Percentiles rank a stretch among this genome's conserved stretches.
Conservation (phyloP, 2,329 filamentous ascomycete species). For the Trichoderma aggressivum region DNA sequence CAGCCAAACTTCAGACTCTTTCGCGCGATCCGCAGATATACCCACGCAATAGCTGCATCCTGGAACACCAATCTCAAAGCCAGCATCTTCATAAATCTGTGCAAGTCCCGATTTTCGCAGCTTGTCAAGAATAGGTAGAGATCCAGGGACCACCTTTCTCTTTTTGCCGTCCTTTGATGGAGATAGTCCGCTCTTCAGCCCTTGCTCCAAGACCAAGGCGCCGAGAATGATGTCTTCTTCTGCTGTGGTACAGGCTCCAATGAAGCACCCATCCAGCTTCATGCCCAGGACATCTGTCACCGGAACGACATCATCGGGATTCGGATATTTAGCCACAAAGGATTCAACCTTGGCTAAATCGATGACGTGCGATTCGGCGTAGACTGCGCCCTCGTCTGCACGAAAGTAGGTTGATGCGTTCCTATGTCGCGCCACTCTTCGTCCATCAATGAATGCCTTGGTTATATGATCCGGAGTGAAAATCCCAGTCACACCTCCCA, state of each 20-base stretch:
- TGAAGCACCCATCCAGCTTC: conserved; percentile 41
- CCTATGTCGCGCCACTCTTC: conserved; percentile 32
- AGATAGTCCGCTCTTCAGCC: conserved; percentile 31
- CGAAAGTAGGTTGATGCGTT: conserved; percentile 34
- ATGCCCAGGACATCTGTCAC: conserved; percentile 32
- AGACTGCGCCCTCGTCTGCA: conserved; percentile 37
- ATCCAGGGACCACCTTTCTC: conserved; percentile 39
- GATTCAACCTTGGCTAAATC: conserved; percentile 37
- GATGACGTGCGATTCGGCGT: conserved; percentile 34
- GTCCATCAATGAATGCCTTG: conserved; percentile 31
- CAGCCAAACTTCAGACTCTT: conserved; percentile 40
- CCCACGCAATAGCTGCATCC: conserved; percentile 45
- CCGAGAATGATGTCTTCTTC: conserved; percentile 42
- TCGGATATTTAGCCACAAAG: conserved; percentile 39
- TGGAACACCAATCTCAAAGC: conserved; percentile 39
- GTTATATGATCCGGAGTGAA: conserved; percentile 39
- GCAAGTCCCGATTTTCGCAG: conserved; percentile 33
- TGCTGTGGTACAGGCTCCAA: conserved; percentile 44
- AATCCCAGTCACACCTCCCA: conserved; percentile 39
- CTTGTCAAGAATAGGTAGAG: conserved; percentile 34
- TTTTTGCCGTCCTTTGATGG: conserved; percentile 31
- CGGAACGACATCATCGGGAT: conserved; percentile 41
- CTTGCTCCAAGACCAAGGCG: conserved; percentile 38
- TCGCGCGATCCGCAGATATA: conserved; percentile 40
- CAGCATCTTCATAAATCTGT: conserved; percentile 38